Conservation (phyloP, 441 rosid genomes). For the Pelargonium hybrid region DNA sequence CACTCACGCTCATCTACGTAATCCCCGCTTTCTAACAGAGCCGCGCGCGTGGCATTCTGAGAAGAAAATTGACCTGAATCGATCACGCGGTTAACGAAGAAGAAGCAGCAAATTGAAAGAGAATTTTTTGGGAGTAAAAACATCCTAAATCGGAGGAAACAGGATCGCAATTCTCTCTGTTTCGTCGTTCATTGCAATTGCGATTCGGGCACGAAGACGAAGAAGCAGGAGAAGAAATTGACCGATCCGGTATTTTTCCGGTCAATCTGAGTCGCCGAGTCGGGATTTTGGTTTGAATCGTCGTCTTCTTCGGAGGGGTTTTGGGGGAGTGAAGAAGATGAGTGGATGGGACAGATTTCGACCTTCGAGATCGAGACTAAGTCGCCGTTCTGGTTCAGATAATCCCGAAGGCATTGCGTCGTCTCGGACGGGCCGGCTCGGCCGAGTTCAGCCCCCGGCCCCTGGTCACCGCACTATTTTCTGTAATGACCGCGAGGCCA, state of each 20-base stretch:
- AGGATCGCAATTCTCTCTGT: not conserved
- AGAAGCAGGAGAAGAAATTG: not conserved
- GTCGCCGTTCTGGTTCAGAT: not conserved
- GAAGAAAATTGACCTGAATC: not conserved
- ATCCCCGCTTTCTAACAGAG: not conserved
- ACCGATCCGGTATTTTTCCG: not conserved
- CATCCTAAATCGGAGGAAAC: not conserved
- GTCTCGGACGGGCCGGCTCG: constrained; percentile 4
- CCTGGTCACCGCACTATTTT: constrained; percentile 1
- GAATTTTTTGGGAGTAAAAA: not conserved
- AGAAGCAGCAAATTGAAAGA: not conserved
- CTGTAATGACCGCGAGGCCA: constrained; percentile 4
- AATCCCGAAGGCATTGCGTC: not conserved
- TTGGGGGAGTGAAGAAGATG: not conserved
- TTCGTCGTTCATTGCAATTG: not conserved
- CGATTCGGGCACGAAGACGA: not conserved
- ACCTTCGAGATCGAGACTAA: not conserved
- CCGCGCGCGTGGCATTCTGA: not conserved
- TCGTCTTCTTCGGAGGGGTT: not conserved
- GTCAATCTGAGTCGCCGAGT: constrained; percentile 1
- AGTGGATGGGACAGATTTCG: constrained; percentile 1
- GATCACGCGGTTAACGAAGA: constrained; percentile 3
- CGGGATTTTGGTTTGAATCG: not conserved
- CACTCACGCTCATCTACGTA: not conserved
- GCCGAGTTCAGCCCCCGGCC: constrained; percentile 9